A percentile compares a stretch with the other conserved stretches of the same genome.
Evolutionary conservation across 1,284 basidiomycete genomes (phyloP).

Genomic region (Trametes versicolor): DNA sequence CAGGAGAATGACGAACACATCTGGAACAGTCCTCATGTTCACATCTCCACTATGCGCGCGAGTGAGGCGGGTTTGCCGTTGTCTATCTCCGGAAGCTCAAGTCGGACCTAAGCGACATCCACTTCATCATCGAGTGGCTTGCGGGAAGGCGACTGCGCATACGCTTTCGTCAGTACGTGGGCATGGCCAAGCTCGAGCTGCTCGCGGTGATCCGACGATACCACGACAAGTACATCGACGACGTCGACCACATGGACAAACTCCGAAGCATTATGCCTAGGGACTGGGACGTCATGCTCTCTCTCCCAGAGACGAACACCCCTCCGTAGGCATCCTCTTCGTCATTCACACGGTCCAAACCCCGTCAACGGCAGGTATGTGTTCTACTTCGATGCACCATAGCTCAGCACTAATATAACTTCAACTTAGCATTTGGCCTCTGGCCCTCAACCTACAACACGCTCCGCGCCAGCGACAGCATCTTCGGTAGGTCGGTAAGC

Average conservation of each 20-base stretch:
- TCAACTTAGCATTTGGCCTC: not conserved
- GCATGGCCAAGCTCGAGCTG: constrained; percentile 42
- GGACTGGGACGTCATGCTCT: constrained; percentile 28
- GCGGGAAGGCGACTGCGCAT: constrained; percentile 37
- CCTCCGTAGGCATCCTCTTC: constrained; percentile 5
- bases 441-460: not conserved
- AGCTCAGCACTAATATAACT: not conserved
- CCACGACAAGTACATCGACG: constrained; percentile 31
- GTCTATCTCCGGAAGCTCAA: constrained; percentile 37
- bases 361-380: constrained; percentile 12
- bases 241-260: constrained; percentile 18
- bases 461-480: not conserved
- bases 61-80: constrained; percentile 44
- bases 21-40: constrained; percentile 41
- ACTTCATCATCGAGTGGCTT: constrained; percentile 45
- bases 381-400: not conserved
- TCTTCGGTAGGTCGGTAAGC: constrained; percentile 1
- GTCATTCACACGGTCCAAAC: not conserved
- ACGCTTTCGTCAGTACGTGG: constrained; percentile 43
- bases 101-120: constrained; percentile 41
- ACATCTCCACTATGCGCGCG: constrained; percentile 43
- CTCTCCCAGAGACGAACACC: constrained; percentile 9
- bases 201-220: constrained; percentile 39
- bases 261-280: constrained; percentile 25
- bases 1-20: constrained; percentile 1